Conservation (phyloP, 345 rosid species). For the Microcos paniculata region DNA sequence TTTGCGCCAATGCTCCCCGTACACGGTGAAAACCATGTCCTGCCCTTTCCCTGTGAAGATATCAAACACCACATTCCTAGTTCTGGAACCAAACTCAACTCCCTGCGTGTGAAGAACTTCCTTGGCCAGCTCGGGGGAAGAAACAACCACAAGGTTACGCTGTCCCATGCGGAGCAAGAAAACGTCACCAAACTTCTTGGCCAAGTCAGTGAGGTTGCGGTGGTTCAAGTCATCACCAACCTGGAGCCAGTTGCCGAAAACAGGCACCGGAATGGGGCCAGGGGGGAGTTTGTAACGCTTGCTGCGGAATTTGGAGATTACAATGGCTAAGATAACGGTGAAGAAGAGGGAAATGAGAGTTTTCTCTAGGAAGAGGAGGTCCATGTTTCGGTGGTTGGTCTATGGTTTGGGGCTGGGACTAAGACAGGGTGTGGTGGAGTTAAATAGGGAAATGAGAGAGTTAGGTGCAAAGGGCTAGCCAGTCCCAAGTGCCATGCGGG, state of each 20-base stretch:
- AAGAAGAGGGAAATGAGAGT: constrained; percentile 65
- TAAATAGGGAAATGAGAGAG: background rate
- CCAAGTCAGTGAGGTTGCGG: constrained; percentile 75
- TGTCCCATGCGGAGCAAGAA: constrained; percentile 95
- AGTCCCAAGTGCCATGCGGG: background rate
- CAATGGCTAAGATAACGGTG: constrained; percentile 60
- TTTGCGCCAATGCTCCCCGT: constrained; percentile 99
- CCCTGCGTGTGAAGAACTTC: constrained; percentile 93
- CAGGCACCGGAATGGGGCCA: constrained; percentile 87
- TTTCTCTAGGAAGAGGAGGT: constrained; percentile 82
- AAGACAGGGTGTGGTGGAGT: background rate
- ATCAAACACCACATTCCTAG: constrained; percentile 92
- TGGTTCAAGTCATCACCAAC: constrained; percentile 98
- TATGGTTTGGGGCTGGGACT: background rate
- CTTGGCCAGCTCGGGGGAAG: constrained; percentile 83
- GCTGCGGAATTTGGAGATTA: constrained; percentile 81
- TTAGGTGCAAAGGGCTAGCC: background rate
- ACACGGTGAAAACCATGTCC: constrained; percentile 98
- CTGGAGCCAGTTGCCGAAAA: constrained; percentile 99
- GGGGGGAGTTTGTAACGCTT: constrained; percentile 88
- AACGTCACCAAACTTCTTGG: constrained; percentile 78
- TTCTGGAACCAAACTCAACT: constrained; percentile 91
- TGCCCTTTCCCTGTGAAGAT: constrained; percentile 97
- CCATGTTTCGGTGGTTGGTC: constrained; percentile 38
- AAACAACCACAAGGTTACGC: constrained; percentile 86